phyloP scores from a whole-genome alignment of 305 asterid genomes.

The Stenogyne calaminthoides region DNA sequence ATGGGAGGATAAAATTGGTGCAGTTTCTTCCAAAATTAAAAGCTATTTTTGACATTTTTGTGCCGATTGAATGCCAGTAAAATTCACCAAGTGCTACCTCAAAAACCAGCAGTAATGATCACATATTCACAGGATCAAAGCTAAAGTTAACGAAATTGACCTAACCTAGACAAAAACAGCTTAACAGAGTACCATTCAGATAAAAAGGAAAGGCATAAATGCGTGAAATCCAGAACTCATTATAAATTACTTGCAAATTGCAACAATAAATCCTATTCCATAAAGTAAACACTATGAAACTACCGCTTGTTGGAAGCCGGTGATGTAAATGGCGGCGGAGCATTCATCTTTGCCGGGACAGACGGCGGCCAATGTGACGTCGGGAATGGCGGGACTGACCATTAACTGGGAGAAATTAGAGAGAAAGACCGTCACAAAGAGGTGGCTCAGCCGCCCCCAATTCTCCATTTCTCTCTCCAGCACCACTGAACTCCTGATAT shows the following conservation, averaged over 20 bases:
- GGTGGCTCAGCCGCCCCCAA: conserved; percentile 41
- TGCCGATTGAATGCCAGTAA: neutral
- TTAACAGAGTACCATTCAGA: neutral
- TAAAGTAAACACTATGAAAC: no score
- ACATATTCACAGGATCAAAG: neutral
- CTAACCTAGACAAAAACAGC: neutral
- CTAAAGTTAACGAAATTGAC: neutral
- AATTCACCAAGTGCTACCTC: no score
- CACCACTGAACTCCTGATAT: no score
- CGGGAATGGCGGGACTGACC: conserved; percentile 49
- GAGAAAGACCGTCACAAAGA: conserved; percentile 47
- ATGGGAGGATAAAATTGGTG: neutral
- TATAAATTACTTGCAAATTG: no score
- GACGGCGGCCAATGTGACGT: conserved; percentile 51
- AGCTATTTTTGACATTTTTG: neutral
- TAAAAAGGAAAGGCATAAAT: neutral
- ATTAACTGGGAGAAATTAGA: conserved; percentile 37
- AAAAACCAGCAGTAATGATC: neutral
- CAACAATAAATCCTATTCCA: no score
- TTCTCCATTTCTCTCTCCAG: conserved; percentile 43
- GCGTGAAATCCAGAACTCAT: neutral
- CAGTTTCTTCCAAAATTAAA: neutral
- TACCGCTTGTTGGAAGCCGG: conserved; percentile 58
- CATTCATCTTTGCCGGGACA: conserved; percentile 54
- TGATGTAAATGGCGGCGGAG: conserved; percentile 58